Base-by-base conservation (phyloP, 2,329 filamentous ascomycete species). In the Rhynchosporium secalis region DNA sequence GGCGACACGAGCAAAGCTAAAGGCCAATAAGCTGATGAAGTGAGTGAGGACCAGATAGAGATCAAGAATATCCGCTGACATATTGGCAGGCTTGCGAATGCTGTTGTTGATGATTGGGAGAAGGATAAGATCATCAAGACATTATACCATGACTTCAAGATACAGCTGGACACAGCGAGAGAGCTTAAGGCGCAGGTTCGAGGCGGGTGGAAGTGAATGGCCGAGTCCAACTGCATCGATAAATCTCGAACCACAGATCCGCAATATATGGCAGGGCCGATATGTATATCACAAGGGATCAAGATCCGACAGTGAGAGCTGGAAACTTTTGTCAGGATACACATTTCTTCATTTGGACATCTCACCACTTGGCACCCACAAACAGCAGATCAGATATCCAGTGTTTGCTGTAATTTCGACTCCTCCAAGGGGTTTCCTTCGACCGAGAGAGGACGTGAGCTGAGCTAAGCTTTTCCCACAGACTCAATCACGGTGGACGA, bases 91-190 rank as follows among this genome's bases (percentile, higher is more conserved):
- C 47, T 59, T 58, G 88, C 88, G 1, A 83, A 88, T 61, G 77
- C 79, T 55, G 82, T 92, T 31, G 81, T 90, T 3, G 84, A 88
- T 64, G 74, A 72, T 1, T 92, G 92, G 89, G 79, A 83, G 61
- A 73, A 76, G 10, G 76, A 75, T 1, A 83, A 84, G 2, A 82
- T 86, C 68, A 79, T 92, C 31, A 81, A 79, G 66, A 78, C 78
- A 26, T 75, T 94, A 13, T 91, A 87, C 74, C 75, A 77, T 9
- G 83, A 88, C 59, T 93, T 91, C 69, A 86, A 86, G 74, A 88
- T 69, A 73, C 77, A 49, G 86, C 86, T 10, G 78, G 85, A 68
- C 78, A 82, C 63, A 72, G 76, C 20, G 79, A 80, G 75, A 31
- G 66, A 66, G 20, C 29, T 65, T 28, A 58, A 58, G 46, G 36